Percentiles rank a stretch among this genome's conserved stretches.
phyloP scores from a whole-genome alignment of 805 yeast species.

The Candida sphagnicola region DNA sequence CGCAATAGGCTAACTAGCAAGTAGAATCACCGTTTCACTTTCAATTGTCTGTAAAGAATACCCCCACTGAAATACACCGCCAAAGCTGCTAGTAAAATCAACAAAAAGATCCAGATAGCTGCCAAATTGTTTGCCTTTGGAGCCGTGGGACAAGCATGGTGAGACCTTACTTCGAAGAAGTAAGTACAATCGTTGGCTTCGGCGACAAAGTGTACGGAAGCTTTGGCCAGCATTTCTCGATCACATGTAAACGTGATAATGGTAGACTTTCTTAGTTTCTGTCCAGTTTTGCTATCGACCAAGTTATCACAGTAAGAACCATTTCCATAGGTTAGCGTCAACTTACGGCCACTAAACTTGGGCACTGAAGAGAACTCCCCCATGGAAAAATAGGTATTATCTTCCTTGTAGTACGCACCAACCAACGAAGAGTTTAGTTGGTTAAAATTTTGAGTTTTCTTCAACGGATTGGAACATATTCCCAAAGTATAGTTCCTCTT shows the following conservation, averaged over 20 bases:
- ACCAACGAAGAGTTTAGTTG: slow-evolving; percentile 33
- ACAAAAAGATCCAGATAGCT: slow-evolving; percentile 44
- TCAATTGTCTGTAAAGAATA: slow-evolving; percentile 27
- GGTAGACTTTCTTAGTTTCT: slow-evolving; percentile 55
- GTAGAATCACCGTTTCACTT: slow-evolving; percentile 7
- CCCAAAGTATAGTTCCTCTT: slow-evolving; percentile 64
- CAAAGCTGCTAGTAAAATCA: slow-evolving; percentile 30
- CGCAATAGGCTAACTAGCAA: too few relatives aligned
- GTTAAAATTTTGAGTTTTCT: slow-evolving; percentile 41
- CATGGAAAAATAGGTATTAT: slow-evolving; percentile 32
- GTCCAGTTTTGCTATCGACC: slow-evolving; percentile 38
- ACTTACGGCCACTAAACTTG: slow-evolving; percentile 63
- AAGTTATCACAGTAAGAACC: slow-evolving; percentile 56
- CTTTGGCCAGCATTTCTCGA: slow-evolving; percentile 62
- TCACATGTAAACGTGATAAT: slow-evolving; percentile 75
- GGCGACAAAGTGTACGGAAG: slow-evolving; percentile 67
- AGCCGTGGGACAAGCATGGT: slow-evolving; percentile 81
- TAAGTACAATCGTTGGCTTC: slow-evolving; percentile 74
- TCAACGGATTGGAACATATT: slow-evolving; percentile 42
- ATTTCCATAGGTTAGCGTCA: slow-evolving; percentile 63
- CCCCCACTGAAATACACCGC: slow-evolving; percentile 38
- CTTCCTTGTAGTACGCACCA: slow-evolving; percentile 42
- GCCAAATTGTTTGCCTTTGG: slow-evolving; percentile 61
- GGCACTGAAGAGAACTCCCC: slow-evolving; percentile 65
- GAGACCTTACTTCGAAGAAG: slow-evolving; percentile 78